Evolutionary conservation across 768 basidiomycete species (phyloP).

Genomic region (Antrodiella citrinella): DNA sequence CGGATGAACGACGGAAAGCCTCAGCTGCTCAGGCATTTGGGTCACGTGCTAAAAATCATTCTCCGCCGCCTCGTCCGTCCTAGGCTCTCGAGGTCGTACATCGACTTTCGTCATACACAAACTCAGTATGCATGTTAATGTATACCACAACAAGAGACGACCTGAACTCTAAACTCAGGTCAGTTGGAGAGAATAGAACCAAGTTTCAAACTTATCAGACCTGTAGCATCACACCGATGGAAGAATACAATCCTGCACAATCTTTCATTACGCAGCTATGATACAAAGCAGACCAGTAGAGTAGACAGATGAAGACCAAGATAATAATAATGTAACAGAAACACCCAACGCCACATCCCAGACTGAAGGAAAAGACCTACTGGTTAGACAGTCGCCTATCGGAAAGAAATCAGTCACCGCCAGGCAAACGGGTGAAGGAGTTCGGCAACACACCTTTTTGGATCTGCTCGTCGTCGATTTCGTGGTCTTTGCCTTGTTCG

Average conservation of each 20-base stretch:
- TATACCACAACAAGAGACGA: too few species aligned
- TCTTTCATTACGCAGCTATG: background rate
- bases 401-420: background rate
- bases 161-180: too few species aligned
- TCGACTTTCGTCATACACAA: too few species aligned
- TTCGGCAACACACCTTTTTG: conserved; percentile 11
- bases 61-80: too few species aligned
- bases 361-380: conserved; percentile 1
- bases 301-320: background rate
- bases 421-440: background rate
- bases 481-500: conserved; percentile 14
- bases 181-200: too few species aligned
- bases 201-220: background rate
- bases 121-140: too few species aligned
- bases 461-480: conserved; percentile 18
- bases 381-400: background rate
- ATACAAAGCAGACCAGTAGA: background rate
- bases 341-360: background rate
- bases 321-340: conserved; percentile 7
- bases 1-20: too few species aligned
- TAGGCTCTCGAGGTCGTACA: too few species aligned
- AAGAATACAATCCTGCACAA: background rate
- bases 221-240: background rate
- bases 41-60: too few species aligned
- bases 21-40: too few species aligned